Base-by-base conservation (phyloP, 2,329 filamentous ascomycete species). In the Calonectria crousiana region DNA sequence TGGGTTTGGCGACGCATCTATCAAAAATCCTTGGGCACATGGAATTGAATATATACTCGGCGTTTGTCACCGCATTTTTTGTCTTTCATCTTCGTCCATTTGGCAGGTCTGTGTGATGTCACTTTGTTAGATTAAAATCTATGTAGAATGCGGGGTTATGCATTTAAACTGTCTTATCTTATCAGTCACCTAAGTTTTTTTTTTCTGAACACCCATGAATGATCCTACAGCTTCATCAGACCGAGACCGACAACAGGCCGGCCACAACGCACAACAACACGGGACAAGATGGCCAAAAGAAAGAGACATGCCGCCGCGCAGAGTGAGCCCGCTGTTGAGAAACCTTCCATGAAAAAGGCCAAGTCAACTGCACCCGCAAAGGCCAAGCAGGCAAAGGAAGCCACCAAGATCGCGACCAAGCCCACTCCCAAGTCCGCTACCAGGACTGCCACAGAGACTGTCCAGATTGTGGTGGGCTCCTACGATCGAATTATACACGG, bases 401-500 rank as follows among this genome's bases (percentile, higher is more conserved):
- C 16, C 32, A 30, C 66, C 36, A 73, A 73, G 41, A 18, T 44
- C 18, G 18, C 74, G 26, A 44, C 41, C 41, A 81, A 83, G 30
- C 82, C 80, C 69, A 74, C 74, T 30, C 20, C 41, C 41, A 81
- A 83, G 30, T 82, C 81, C 69, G 75, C 74, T 30, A 74, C 78
- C 23, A 64, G 69, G 49, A n/a, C 64, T 49, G 47, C 72, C 11
- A 75, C 52, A 72, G 85, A 92, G 78, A 93, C 93, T n/a, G 89
- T 98, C 73, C 97, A 98, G 84, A 93, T 99, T 78, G 90, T 98
- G 74, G 93, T 95, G 9, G 97, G 97, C 62, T 98, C 96, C 68
- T 99, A 99, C 86, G 97, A 99, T 83, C 92, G 95, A 77, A 92
- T 97, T 65, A 90, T 99, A 26, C 97, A 99, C 84, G 97, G 97